Percentiles rank a stretch among this genome's conserved stretches.
Evolutionary conservation across 306 rosid species (phyloP).

Genomic region (Quercus bicolor): DNA sequence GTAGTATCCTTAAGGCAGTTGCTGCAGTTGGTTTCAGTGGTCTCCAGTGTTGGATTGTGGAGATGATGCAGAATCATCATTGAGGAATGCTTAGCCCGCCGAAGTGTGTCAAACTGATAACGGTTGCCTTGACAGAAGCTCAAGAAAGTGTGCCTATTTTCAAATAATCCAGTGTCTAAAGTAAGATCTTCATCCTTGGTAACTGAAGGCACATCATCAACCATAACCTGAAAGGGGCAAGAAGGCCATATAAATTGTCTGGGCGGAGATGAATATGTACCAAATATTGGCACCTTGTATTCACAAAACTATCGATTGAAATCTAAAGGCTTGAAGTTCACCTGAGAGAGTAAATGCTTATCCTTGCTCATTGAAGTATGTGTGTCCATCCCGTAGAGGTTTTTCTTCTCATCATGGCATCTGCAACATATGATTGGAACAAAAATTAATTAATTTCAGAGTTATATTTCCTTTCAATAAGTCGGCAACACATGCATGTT

Average conservation of each 20-base stretch:
- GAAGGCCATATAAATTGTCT: background rate
- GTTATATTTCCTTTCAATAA: too few relatives aligned
- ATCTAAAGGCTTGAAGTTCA: constrained; percentile 9
- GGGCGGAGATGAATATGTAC: background rate
- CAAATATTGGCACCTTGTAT: background rate
- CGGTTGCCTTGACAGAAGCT: constrained; percentile 42
- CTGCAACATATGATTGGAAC: constrained; percentile 11
- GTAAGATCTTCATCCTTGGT: constrained; percentile 43
- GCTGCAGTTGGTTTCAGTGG: constrained; percentile 26
- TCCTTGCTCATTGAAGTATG: constrained; percentile 40
- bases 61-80: constrained; percentile 53
- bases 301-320: background rate
- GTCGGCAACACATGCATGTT: too few relatives aligned
- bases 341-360: constrained; percentile 41
- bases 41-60: constrained; percentile 2
- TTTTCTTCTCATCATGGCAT: constrained; percentile 19
- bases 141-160: constrained; percentile 38
- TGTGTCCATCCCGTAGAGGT: constrained; percentile 6
- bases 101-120: constrained; percentile 58
- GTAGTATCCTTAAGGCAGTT: constrained; percentile 28
- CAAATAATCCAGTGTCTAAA: constrained; percentile 35
- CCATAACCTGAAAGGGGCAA: constrained; percentile 29
- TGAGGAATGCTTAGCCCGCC: constrained; percentile 65
- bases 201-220: constrained; percentile 27
- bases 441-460: background rate